A percentile compares a stretch with the other conserved stretches of the same genome.
Evolutionary conservation across 1,284 basidiomycete genomes (phyloP).

Genomic region (Laetiporus sulphureus): DNA sequence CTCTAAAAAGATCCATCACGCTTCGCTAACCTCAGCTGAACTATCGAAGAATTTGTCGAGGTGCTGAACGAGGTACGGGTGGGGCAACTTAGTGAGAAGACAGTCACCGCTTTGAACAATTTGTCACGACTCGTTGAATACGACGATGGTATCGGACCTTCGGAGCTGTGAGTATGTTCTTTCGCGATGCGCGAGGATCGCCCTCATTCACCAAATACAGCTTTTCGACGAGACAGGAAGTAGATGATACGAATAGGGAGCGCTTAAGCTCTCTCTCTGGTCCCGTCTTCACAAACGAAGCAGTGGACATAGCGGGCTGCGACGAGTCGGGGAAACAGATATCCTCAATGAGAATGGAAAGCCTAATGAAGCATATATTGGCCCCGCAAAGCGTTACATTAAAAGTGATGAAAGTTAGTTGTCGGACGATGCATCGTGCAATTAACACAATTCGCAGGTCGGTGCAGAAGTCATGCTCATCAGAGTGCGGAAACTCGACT

Average conservation of each 20-base stretch:
- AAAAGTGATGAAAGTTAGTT: not conserved
- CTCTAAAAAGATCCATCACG: not conserved
- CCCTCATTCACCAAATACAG: slow-evolving; percentile 27
- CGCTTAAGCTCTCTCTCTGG: slow-evolving; percentile 33
- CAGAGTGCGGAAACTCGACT: slow-evolving; percentile 37
- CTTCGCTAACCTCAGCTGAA: not conserved
- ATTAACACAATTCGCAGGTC: slow-evolving; percentile 19
- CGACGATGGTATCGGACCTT: slow-evolving; percentile 72
- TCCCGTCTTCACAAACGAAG: slow-evolving; percentile 29
- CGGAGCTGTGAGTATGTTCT: slow-evolving; percentile 60
- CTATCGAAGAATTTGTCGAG: slow-evolving; percentile 58
- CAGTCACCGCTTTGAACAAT: slow-evolving; percentile 47
- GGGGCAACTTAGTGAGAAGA: slow-evolving; percentile 39
- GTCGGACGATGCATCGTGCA: no score
- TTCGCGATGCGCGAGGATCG: not conserved
- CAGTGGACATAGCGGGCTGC: slow-evolving; percentile 29
- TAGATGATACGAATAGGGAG: slow-evolving; percentile 46
- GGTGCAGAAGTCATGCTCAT: slow-evolving; percentile 76
- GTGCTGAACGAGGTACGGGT: slow-evolving; percentile 73
- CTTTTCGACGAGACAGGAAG: slow-evolving; percentile 56
- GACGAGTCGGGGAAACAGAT: slow-evolving; percentile 19
- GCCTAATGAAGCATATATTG: no score
- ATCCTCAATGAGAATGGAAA: not conserved
- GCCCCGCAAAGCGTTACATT: no score
- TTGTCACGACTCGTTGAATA: slow-evolving; percentile 58